phyloP scores from a whole-genome alignment of 31 red algal genomes.

The Bonnemaisonia californica region DNA sequence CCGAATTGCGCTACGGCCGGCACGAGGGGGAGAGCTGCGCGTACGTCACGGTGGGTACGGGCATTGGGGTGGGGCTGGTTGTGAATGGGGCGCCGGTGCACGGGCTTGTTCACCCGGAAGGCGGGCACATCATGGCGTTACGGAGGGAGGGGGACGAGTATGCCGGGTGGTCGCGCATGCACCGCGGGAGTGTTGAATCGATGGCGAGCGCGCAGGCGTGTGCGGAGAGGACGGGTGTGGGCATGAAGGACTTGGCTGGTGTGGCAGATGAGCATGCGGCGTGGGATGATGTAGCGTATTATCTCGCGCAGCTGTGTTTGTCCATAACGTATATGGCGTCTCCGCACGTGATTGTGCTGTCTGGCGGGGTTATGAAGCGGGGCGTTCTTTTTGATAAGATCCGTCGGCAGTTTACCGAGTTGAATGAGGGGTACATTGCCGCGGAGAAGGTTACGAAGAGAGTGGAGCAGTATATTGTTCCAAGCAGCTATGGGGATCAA shows the following conservation, averaged over 20 bases:
- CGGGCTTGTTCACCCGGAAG: conserved; percentile 93
- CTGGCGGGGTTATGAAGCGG: conserved; percentile 92
- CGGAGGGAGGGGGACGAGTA: conserved; percentile 67
- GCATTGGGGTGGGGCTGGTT: conserved; percentile 91
- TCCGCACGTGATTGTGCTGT: conserved; percentile 91
- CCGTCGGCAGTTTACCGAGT: conserved; percentile 36
- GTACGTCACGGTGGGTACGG: conserved; percentile 98
- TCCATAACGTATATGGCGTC: conserved; percentile 84
- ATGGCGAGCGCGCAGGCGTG: conserved; percentile 80
- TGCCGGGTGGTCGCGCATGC: conserved; percentile 43
- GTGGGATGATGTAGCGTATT: conserved; percentile 88
- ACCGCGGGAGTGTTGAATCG: conserved; percentile 72
- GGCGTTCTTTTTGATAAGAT: conserved; percentile 65
- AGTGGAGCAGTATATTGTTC: conserved; percentile 82
- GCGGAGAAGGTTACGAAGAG: conserved; percentile 44
- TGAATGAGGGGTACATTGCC: conserved; percentile 80
- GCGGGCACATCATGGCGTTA: conserved; percentile 74
- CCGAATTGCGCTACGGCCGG: conserved; percentile 73
- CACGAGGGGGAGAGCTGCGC: conserved; percentile 62
- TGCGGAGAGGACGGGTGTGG: conserved; percentile 75
- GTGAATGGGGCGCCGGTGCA: conserved; percentile 82
- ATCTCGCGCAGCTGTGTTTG: conserved; percentile 87
- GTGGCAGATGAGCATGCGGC: conserved; percentile 77
- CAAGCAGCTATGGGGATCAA: conserved; percentile 63
- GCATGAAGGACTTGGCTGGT: conserved; percentile 40